These are phyloP conservation scores for Apiospora sp. DNA, from an alignment of 2,329 filamentous ascomycete species.

Conservation along the genomic window DNA sequence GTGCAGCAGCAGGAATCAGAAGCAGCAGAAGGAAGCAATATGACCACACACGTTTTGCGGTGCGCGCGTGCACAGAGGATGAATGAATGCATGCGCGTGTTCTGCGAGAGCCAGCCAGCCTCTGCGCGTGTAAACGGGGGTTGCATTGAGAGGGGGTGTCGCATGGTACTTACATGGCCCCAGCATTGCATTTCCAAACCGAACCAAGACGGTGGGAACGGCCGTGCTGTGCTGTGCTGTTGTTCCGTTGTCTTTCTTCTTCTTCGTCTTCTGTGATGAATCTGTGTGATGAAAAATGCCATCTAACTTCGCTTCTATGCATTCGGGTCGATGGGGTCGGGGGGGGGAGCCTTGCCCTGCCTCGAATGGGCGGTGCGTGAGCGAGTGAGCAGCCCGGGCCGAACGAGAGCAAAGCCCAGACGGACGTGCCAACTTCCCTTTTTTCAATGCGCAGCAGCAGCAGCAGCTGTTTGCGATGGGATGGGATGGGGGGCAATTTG, in stretches of 20 bases:
- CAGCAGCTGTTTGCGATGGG: not conserved
- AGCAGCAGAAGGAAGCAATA: too few relatives aligned
- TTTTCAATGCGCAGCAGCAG: not conserved
- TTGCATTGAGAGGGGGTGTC: not conserved
- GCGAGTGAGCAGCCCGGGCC: not conserved
- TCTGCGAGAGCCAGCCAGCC: not conserved
- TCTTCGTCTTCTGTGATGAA: not conserved
- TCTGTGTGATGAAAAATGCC: not conserved
- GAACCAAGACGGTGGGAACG: too few relatives aligned
- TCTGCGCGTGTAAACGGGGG: not conserved
- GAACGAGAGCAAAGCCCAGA: not conserved
- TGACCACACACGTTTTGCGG: not conserved
- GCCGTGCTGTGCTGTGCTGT: too few relatives aligned
- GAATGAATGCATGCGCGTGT: not conserved
- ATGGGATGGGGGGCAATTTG: not conserved
- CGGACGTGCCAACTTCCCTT: not conserved
- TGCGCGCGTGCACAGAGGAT: not conserved
- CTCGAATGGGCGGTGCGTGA: not conserved
- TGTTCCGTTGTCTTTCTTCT: too few relatives aligned
- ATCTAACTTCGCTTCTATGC: slow-evolving; percentile 12
- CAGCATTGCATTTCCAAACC: not conserved
- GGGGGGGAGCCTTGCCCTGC: not conserved
- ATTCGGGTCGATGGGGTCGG: not conserved
- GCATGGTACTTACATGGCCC: not conserved
- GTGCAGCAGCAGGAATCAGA: not conserved